Base-by-base conservation (phyloP, 768 basidiomycete genomes). In the Mycena sanguinolenta region DNA sequence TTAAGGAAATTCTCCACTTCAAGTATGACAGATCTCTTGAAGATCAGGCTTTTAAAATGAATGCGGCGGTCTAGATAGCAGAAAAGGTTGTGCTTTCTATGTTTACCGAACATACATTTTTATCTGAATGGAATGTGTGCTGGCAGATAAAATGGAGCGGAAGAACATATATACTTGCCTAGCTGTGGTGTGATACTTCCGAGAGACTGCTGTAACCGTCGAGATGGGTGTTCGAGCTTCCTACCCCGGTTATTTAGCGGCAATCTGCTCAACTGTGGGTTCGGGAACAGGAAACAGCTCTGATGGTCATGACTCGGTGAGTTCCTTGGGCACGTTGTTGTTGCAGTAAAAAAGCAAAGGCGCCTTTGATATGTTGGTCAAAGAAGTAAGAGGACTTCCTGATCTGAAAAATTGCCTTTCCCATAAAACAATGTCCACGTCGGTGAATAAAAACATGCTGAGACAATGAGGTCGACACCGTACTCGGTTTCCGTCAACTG, bases 181-280 rank as follows among this genome's bases (percentile, higher is more conserved):
- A 59, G 65, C 46, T 58, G 30, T 58, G 54, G 49, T 46, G 23
- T 64, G 64, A 58, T 58, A 58, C 25, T 58, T 36, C 38, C 25
- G 50, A n/a, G 32, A 8, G 55, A 57, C 32, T 44, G 58, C 38
- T 60, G 58, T 67, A 60, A n/a, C 25, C 23, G 34, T 28, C 61
- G n/a, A 61, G 58, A 54, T 55, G 28, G 28, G n/a, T 52, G 25
- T 58, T 25, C 53, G 21, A 0, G 36, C 39, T 58, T 57, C 42
- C 19, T 59, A 44, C 58, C 28, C 32, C 57, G 17, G 44, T 27
- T 39, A 38, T 34, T 50, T 46, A 65, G 65, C 65, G 65, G 65
- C 65, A 66, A 66, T 66, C 65, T 66, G 57, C 46, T 59, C 50
- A 53, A 59, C 17, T 58, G 54, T 60, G 59, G 19, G 58, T 50